Base-by-base conservation (phyloP, 1,284 basidiomycete species). In the Anthracocystis panici-leucophaei region DNA sequence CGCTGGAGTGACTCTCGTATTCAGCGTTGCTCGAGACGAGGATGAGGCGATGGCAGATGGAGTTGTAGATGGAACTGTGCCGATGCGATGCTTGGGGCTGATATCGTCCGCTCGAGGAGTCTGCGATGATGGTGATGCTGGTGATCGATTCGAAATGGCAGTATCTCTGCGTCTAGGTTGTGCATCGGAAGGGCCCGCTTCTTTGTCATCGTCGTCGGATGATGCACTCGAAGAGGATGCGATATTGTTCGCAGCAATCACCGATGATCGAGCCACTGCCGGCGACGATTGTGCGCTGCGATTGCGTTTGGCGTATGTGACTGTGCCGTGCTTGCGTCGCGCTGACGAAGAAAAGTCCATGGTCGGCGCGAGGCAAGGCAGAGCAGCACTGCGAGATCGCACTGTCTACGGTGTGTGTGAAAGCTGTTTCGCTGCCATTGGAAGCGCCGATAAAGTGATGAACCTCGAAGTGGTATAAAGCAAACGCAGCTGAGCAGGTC, bases 291-390 rank as follows among this genome's bases (percentile, higher is more conserved):
- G 33, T 11, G 55, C 51, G 38, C 52, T 66, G 41, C 64, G 64
- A 55, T 53, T 56, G 59, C 69, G 69, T 40, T 49, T 72, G 14
- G 46, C 59, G 41, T 72, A 72, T 10, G 69, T 72, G 63, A 66
- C 64, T 31, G 56, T 44, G 16, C 38, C 46, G 42, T 51, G 63
- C 49, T 59, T 72, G 33, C 56, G 69, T 18, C 60, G 69, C 56
- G 58, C 44, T 10, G 63, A 51, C 6, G 63, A 54, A 10, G 59
- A 35, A 27, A 62, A 31, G 25, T 72, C 69, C 69, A 72, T 65
- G 45, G 12, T 55, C 21, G 45, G 31, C 40, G 12, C 25, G n/a
- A 41, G 40, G 7, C n/a, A 42, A 42, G n/a, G 52, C 52, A 40
- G 40, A 20, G 49, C 31, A 35, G 29, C 16, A 14, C 4, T 14